Percentiles rank a stretch among this genome's conserved stretches.
Conservation (phyloP, 352 stramenopile genomes). For the Pythium monospermum region DNA sequence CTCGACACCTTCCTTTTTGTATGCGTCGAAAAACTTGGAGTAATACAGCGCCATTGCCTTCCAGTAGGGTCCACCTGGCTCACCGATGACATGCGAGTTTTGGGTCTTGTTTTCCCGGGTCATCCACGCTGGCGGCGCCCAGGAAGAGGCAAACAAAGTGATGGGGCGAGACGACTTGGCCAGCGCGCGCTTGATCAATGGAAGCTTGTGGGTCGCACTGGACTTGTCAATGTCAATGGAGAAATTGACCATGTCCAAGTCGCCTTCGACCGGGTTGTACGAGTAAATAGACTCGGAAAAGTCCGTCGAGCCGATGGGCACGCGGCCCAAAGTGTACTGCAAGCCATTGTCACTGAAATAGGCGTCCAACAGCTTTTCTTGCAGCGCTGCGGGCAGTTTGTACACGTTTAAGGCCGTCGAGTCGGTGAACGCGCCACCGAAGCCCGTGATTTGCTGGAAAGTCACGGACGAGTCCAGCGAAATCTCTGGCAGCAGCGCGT, state of each 20-base stretch:
- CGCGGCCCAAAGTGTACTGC: slow-evolving; percentile 77
- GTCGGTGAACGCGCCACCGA: slow-evolving; percentile 89
- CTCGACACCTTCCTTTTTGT: slow-evolving; percentile 64
- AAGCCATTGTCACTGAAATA: slow-evolving; percentile 79
- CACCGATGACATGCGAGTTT: slow-evolving; percentile 52
- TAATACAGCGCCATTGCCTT: slow-evolving; percentile 84
- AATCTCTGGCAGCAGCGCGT: slow-evolving; percentile 35
- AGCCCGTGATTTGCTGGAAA: slow-evolving; percentile 84
- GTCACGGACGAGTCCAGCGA: slow-evolving; percentile 44
- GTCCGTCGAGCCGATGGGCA: slow-evolving; percentile 84
- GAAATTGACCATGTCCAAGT: slow-evolving; percentile 80
- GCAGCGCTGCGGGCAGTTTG: slow-evolving; percentile 43
- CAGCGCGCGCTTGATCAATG: slow-evolving; percentile 59
- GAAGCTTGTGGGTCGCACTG: slow-evolving; percentile 53
- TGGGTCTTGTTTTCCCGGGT: slow-evolving; percentile 62
- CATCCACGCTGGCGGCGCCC: slow-evolving; percentile 86
- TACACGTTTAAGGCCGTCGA: slow-evolving; percentile 76
- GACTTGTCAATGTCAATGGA: slow-evolving; percentile 79
- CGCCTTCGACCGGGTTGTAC: slow-evolving; percentile 78
- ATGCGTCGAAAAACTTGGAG: slow-evolving; percentile 69
- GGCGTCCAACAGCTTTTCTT: slow-evolving; percentile 66
- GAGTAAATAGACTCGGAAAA: slow-evolving; percentile 86
- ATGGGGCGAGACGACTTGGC: slow-evolving; percentile 37
- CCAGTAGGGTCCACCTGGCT: slow-evolving; percentile 55
- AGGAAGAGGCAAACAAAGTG: slow-evolving; percentile 71